Conservation (phyloP, 2,329 filamentous ascomycete species). For the Bipolaris victoriae region DNA sequence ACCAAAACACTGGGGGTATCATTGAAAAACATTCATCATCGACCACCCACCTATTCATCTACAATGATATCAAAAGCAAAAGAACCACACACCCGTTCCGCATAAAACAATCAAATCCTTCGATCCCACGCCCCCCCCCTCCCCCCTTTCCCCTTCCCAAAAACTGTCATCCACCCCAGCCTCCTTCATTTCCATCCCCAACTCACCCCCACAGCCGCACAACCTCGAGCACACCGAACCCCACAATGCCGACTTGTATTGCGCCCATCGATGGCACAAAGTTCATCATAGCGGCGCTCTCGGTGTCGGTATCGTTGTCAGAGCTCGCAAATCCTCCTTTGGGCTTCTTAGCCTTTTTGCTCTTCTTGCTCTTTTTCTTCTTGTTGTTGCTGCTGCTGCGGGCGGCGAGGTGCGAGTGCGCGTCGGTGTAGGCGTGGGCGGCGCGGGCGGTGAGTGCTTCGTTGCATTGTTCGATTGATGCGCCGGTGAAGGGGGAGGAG, state of each 20-base stretch:
- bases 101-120: too few species aligned
- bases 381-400: conserved; percentile 19
- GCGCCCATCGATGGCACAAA: conserved; percentile 27
- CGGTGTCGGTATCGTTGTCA: conserved; percentile 11
- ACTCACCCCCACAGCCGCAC: conserved; percentile 30
- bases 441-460: conserved; percentile 17
- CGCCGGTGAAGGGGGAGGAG: conserved; percentile 31
- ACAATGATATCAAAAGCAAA: too few species aligned
- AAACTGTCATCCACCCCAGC: not conserved
- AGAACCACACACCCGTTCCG: too few species aligned
- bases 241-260: conserved; percentile 34
- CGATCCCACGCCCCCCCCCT: too few species aligned
- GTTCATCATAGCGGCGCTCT: conserved; percentile 25
- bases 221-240: conserved; percentile 35
- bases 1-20: too few species aligned
- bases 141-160: not conserved
- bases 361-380: conserved; percentile 17
- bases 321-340: not conserved
- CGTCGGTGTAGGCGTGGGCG: conserved; percentile 9
- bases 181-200: not conserved
- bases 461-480: conserved; percentile 17
- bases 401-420: conserved; percentile 26
- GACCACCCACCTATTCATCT: too few species aligned
- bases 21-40: too few species aligned
- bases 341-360: not conserved